Base-by-base conservation (phyloP, 2,329 filamentous ascomycete species). In the Kalaharituber pfeilii region DNA sequence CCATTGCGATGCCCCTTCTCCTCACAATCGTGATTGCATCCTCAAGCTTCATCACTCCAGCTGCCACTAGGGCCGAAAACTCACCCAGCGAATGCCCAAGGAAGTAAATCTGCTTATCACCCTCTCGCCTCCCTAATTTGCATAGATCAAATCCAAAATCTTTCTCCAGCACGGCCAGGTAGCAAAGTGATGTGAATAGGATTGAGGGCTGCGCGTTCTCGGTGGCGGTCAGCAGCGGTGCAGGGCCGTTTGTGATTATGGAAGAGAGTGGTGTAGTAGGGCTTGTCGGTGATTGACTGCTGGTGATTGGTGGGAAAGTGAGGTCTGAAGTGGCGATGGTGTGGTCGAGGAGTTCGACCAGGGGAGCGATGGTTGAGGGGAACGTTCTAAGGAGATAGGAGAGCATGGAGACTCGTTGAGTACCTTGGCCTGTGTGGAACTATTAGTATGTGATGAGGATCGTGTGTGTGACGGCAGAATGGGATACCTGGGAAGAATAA, bases 131-230 rank as follows among this genome's bases (percentile, higher is more conserved):
- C 15, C 18, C 13, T 20, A 22, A 4, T 6, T 47, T 20, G 4
- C 50, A 27, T 5, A 81, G 76, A 55, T 77, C 73, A 70, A 95
- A 94, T 39, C 76, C 79, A 66, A 89, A 95, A 61, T 94, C 85
- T 57, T 77, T 73, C 70, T 95, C 86, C 59, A 96, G 75, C 57
- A 95, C 80, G 54, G 85, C 82, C 53, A 95, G 75, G 65, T 95
- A 93, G 56, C 94, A 76, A 65, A 95, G 81, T 26, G 86, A 93
- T 3, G 86, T 91, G 13, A 87, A 86, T 86, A 96, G 94, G 68
- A 95, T 94, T 63, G 89, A 88, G 1, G 89, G 89, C 68, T 96
- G 89, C 3, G 89, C 84, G 66, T 94, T 88, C 60, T 84, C 79
- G 3, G 89, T 95, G 55, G 79, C 77, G 39, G 85, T 93, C 54